A percentile compares a stretch with the other conserved stretches of the same genome.
Evolutionary conservation across 2,329 filamentous ascomycete species (phyloP).

Genomic region (Fusarium citri): DNA sequence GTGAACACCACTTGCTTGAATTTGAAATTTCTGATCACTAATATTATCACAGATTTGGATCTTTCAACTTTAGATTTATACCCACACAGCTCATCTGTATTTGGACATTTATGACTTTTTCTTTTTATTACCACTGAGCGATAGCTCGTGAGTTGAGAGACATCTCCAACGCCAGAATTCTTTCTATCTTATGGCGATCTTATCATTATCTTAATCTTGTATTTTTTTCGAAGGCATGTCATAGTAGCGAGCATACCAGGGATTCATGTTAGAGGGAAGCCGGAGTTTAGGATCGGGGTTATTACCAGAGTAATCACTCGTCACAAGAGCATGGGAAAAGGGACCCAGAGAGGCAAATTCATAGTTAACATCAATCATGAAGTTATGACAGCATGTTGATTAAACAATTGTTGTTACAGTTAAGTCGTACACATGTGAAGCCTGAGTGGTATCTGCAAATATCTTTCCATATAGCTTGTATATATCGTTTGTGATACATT

Average conservation of each 20-base stretch:
- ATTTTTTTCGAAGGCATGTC: constrained; percentile 22
- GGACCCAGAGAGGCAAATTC: constrained; percentile 20
- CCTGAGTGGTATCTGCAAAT: background rate
- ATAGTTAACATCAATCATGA: constrained; percentile 39
- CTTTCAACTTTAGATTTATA: constrained; percentile 54
- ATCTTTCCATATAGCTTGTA: background rate
- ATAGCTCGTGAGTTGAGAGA: constrained; percentile 21
- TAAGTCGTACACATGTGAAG: background rate
- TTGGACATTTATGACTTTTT: constrained; percentile 31
- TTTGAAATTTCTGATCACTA: constrained; percentile 36
- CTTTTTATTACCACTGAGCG: constrained; percentile 30
- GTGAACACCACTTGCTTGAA: constrained; percentile 50
- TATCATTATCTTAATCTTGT: constrained; percentile 36
- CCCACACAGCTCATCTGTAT: constrained; percentile 43
- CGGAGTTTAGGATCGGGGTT: constrained; percentile 30
- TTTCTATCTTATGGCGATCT: constrained; percentile 19
- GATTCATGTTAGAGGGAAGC: constrained; percentile 34
- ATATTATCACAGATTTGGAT: constrained; percentile 59
- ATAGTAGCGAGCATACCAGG: constrained; percentile 26
- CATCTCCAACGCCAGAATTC: constrained; percentile 2
- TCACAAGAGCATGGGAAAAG: constrained; percentile 13
- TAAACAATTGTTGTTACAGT: background rate
- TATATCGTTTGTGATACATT: constrained; percentile 1
- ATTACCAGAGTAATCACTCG: constrained; percentile 29
- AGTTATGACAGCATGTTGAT: constrained; percentile 26